Evolutionary conservation across 148 eudicot species (phyloP).

Genomic region (Selenicereus undatus): DNA sequence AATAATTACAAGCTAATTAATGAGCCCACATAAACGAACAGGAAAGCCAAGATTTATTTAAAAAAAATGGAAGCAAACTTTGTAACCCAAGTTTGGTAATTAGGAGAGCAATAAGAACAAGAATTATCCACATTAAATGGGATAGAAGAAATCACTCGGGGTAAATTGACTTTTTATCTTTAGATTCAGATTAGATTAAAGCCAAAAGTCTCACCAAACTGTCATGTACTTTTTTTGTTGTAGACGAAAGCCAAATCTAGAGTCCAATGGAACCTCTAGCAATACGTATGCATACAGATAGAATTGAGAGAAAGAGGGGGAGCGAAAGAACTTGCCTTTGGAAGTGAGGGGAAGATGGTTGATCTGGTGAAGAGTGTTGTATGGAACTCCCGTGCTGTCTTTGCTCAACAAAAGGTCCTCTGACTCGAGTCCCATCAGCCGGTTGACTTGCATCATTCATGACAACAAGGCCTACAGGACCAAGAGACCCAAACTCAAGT

Average conservation of each 20-base stretch:
- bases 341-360: conserved; percentile 67
- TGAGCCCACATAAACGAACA: no score
- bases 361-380: conserved; percentile 61
- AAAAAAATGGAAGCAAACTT: no score
- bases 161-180: neutral
- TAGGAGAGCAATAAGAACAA: neutral
- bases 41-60: neutral
- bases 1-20: neutral
- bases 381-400: conserved; percentile 30
- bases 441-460: conserved; percentile 7
- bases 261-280: no score
- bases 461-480: conserved; percentile 46
- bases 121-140: neutral
- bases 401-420: neutral
- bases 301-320: neutral
- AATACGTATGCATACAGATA: neutral
- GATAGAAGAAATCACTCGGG: neutral
- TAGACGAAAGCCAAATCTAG: no score
- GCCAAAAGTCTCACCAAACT: neutral
- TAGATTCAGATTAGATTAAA: neutral
- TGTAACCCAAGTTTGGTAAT: no score
- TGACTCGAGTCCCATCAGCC: neutral
- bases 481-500: conserved; percentile 71
- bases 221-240: neutral
- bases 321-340: conserved; percentile 33